Evolutionary conservation across 768 basidiomycete genomes (phyloP).

Genomic region (Pleurotus platypus): DNA sequence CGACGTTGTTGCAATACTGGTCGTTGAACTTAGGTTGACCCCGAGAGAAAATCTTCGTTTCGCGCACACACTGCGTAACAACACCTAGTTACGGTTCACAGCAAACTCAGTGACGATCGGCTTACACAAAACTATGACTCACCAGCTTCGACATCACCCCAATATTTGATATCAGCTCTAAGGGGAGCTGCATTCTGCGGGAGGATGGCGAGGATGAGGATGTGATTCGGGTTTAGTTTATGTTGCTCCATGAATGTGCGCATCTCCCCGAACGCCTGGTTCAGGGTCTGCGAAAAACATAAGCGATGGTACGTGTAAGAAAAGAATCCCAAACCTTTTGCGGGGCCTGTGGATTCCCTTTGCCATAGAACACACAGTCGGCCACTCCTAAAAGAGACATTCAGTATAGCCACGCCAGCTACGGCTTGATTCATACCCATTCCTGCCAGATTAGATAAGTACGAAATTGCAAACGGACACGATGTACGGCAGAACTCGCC

Average conservation of each 20-base stretch:
- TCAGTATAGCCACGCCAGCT: too few species aligned
- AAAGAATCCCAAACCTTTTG: background rate
- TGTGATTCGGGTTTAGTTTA: slow-evolving; percentile 1
- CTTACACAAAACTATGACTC: slow-evolving; percentile 29
- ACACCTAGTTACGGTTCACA: slow-evolving; percentile 4
- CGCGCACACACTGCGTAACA: slow-evolving; percentile 18
- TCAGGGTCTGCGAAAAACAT: background rate
- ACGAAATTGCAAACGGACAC: too few species aligned
- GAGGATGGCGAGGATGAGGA: slow-evolving; percentile 44
- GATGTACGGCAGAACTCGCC: slow-evolving; percentile 5
- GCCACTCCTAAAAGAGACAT: background rate
- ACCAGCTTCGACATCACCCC: slow-evolving; percentile 43
- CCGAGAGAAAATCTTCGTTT: slow-evolving; percentile 23
- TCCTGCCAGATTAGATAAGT: slow-evolving; percentile 1
- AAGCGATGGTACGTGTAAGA: background rate
- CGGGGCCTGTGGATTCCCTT: background rate
- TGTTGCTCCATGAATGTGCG: background rate
- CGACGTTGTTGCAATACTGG: slow-evolving; percentile 57
- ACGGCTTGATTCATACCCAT: slow-evolving; percentile 12
- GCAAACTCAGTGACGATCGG: background rate
- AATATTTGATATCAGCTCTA: slow-evolving; percentile 45
- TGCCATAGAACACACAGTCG: background rate
- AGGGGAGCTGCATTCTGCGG: slow-evolving; percentile 45
- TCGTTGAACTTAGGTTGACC: slow-evolving; percentile 23
- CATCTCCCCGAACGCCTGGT: background rate